Base-by-base conservation (phyloP, 768 basidiomycete genomes). In the Megacollybia marginata region DNA sequence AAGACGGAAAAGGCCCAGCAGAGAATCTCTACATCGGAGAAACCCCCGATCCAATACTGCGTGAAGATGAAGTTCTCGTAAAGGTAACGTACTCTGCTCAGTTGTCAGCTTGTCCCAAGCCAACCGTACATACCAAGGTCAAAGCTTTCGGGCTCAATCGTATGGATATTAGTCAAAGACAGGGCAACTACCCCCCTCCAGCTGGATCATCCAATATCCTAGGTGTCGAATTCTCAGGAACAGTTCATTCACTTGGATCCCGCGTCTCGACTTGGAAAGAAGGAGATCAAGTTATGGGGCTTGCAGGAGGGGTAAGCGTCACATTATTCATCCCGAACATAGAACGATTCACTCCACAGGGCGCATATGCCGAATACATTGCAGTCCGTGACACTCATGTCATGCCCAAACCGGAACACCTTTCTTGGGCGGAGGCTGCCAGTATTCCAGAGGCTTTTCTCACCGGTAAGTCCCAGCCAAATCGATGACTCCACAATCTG, bases 331-430 rank as follows among this genome's bases (percentile, higher is more conserved):
- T 13, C 5, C 5, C 13, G 8, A 40, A 15, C 38, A 40, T 13
- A 36, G n/a, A 23, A 6, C 35, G 42, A 33, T 47, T 15, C 19
- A 31, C 42, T 53, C 52, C 9, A n/a, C 18, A 93, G 92, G 92
- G 92, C 33, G 91, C 92, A 42, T 94, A 93, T 59, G 92, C 92
- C 33, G 88, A 94, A 63, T 94, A 83, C 62, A 80, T 97, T 54
- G 77, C 71, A 23, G 78, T 82, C 38, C 70, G 76, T 8, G 71
- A 82, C 52, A 79, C 76, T 2, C 79, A 88, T 67, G 62, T 95
- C 50, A 67, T 92, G 51, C 70, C 60, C 53, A 96, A 97, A 65
- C 91, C 92, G 7, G 61, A 63, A 23, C 66, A 83, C 61, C 69
- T 98, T 52, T 78, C 82, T 31, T 95, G 88, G 88, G 73, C 69